Conservation (phyloP, 805 yeast species). For the Metschnikowia santaceciliae region DNA sequence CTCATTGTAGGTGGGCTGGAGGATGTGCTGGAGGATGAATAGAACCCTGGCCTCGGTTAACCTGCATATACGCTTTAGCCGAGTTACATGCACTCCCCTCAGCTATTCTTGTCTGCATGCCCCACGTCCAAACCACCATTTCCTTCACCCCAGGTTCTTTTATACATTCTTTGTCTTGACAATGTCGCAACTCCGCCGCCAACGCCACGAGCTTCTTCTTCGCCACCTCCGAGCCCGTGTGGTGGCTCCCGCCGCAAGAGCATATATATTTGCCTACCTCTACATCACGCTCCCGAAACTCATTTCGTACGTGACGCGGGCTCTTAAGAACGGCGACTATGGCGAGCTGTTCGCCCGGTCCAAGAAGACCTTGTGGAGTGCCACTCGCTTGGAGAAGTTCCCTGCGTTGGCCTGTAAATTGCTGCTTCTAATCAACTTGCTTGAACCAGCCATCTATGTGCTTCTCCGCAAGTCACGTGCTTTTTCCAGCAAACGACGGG, state of each 20-base stretch:
- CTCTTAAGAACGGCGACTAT: slow-evolving; percentile 15
- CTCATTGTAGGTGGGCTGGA: no score
- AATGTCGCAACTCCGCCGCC: background rate
- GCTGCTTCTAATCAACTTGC: slow-evolving; percentile 28
- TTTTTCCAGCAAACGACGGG: background rate
- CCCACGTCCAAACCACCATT: no score
- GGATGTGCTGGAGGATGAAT: no score
- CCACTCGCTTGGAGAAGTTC: slow-evolving; percentile 29
- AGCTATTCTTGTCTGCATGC: no score
- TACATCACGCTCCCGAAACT: slow-evolving; percentile 33
- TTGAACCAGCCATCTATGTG: slow-evolving; percentile 23
- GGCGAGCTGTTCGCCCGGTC: slow-evolving; percentile 16
- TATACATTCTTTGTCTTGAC: background rate
- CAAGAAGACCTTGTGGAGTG: slow-evolving; percentile 19
- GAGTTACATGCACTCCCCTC: no score
- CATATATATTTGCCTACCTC: slow-evolving; percentile 31
- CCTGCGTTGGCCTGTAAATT: slow-evolving; percentile 33
- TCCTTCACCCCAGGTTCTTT: no score
- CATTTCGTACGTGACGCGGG: slow-evolving; percentile 14
- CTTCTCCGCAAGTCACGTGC: slow-evolving; percentile 10
- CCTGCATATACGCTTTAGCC: no score
- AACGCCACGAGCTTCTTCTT: background rate
- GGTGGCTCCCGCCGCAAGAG: slow-evolving; percentile 28
- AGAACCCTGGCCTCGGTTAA: no score
- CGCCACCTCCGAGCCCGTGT: slow-evolving; percentile 7